phyloP scores from a whole-genome alignment of 148 eudicot species.

The Drosera capensis region DNA sequence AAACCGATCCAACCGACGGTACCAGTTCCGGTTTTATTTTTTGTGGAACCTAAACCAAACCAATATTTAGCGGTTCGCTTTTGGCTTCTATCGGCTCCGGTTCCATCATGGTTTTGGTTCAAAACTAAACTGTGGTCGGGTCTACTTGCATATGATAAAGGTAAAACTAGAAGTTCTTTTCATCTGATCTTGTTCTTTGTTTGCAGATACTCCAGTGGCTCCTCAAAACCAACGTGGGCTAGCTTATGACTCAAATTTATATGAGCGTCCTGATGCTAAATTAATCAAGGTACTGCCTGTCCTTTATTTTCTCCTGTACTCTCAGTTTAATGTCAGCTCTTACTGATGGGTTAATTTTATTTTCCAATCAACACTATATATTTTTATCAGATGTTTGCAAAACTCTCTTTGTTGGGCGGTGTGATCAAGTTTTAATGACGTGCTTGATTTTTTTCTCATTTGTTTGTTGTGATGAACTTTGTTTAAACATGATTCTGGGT shows the following conservation, averaged over 20 bases:
- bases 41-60: too few species aligned
- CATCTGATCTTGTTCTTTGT: background rate
- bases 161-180: background rate
- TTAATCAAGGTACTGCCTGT: slow-evolving; percentile 32
- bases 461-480: background rate
- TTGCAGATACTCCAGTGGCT: slow-evolving; percentile 26
- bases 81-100: too few species aligned
- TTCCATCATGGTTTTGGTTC: too few species aligned
- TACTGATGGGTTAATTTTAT: background rate
- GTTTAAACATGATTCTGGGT: background rate
- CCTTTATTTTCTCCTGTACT: background rate
- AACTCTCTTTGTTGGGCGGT: background rate
- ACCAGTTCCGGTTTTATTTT: too few species aligned
- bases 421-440: background rate
- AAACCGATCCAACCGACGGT: too few species aligned
- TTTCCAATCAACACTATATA: background rate
- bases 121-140: too few species aligned
- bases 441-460: background rate
- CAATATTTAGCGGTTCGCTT: too few species aligned
- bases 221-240: slow-evolving; percentile 45
- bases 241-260: slow-evolving; percentile 36
- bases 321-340: background rate
- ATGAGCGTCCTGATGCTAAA: slow-evolving; percentile 50
- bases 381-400: background rate
- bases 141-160: too few species aligned